Conservation (phyloP, 75 land plant genomes). For the Pseudotsuga menziesii region DNA sequence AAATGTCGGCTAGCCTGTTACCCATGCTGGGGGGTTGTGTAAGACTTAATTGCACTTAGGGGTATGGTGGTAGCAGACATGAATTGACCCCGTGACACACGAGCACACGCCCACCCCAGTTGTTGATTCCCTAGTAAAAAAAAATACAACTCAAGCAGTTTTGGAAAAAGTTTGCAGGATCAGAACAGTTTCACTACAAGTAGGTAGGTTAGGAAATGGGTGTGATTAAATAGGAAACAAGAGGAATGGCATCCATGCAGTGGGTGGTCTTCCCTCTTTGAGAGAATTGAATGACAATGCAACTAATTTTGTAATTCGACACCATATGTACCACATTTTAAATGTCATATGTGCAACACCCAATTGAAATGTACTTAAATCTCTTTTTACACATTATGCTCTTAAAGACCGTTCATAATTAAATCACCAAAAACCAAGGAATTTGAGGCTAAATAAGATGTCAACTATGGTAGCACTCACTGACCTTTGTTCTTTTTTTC, state of each 20-base stretch:
- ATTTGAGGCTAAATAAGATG: background rate
- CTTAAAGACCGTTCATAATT: too few species aligned
- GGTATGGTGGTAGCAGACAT: too few species aligned
- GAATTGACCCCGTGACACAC: too few species aligned
- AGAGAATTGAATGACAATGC: background rate
- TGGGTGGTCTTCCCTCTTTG: background rate
- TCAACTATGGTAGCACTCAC: background rate
- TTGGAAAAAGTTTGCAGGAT: background rate
- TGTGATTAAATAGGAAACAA: background rate
- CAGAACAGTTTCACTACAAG: background rate
- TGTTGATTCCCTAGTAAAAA: too few species aligned
- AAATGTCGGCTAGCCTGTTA: too few species aligned
- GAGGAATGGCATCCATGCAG: background rate
- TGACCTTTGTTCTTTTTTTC: slow-evolving; percentile 88
- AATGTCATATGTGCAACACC: background rate
- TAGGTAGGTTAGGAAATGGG: too few species aligned
- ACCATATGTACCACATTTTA: background rate
- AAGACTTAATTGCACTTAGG: too few species aligned
- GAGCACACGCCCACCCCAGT: too few species aligned
- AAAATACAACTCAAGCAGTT: background rate
- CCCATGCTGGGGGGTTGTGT: too few species aligned
- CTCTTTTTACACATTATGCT: background rate
- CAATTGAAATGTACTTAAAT: background rate
- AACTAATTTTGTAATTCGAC: background rate
- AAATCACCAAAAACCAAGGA: background rate